Evolutionary conservation across 345 rosid species (phyloP).

Genomic region (Arabidopsis suecica): DNA sequence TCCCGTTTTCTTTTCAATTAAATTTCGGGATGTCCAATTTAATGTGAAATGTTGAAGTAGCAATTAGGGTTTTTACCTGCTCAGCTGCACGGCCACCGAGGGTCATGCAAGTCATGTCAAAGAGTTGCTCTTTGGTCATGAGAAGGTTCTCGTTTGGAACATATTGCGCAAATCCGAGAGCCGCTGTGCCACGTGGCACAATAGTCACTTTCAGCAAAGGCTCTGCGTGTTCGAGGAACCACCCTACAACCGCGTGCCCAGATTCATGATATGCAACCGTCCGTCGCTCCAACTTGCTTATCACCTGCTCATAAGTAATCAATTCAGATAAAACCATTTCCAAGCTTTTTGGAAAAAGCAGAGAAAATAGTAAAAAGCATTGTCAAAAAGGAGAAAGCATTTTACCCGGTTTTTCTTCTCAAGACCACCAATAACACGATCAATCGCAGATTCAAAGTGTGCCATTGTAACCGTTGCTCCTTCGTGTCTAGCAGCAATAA

Average conservation of each 20-base stretch:
- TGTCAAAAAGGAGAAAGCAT: not conserved
- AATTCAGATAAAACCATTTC: slow-evolving; percentile 15
- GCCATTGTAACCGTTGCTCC: slow-evolving; percentile 63
- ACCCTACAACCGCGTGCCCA: slow-evolving; percentile 93
- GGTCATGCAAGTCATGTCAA: slow-evolving; percentile 96
- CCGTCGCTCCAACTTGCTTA: slow-evolving; percentile 86
- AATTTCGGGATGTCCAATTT: not conserved
- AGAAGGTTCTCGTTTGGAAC: slow-evolving; percentile 96
- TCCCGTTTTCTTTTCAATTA: not conserved
- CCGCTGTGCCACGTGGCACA: slow-evolving; percentile 97
- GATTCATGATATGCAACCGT: slow-evolving; percentile 98
- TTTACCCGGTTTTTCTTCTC: slow-evolving; percentile 94
- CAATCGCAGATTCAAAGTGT: slow-evolving; percentile 93
- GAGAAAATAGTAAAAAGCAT: not conserved
- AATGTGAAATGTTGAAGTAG: not conserved
- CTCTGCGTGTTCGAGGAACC: slow-evolving; percentile 97
- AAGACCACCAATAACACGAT: slow-evolving; percentile 96
- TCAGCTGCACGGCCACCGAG: slow-evolving; percentile 99
- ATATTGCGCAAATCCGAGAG: slow-evolving; percentile 95
- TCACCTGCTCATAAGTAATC: slow-evolving; percentile 55
- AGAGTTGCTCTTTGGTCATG: slow-evolving; percentile 95
- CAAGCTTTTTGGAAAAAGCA: not conserved
- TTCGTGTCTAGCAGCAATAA: slow-evolving; percentile 84
- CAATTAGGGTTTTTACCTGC: slow-evolving; percentile 56
- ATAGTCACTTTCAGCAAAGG: slow-evolving; percentile 96